Base-by-base conservation (phyloP, 805 yeast genomes). In the Pichia paraexigua region DNA sequence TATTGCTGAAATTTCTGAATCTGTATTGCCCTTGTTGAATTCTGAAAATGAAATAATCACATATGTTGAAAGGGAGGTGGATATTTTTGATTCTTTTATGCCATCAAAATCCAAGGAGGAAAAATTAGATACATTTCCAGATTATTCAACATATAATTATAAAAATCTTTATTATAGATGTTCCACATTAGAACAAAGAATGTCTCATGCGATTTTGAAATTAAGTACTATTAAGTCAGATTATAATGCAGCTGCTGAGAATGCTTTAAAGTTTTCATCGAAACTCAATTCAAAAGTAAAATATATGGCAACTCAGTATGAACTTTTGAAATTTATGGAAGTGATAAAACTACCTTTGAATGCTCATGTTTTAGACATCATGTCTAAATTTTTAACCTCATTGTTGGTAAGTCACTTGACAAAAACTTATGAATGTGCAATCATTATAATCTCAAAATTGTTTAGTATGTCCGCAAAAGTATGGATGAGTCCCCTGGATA, bases 361-460 rank as follows among this genome's bases (percentile, higher is more conserved):
- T 11, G 46, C 21, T 4, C 40, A 42, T 1, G 22, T 43, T 10
- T 18, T 60, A 11, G 60, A 57, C 13, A 13, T 22, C 2, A 25
- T 63, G 6, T 56, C 56, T 24, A 44, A 35, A 18, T 18, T 42
- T 10, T 47, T 56, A 18, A 60, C 60, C 1, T 45, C 24, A 2
- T 43, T 63, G 9, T 28, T 65, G 20, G 56, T 56, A 32, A 27
- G 49, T 5, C 63, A 59, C 42, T 32, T 45, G n/a, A 61, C 66
- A 1, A 63, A 76, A 54, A 66, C 76, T 45, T 63, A 61, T 12
- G 82, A 78, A 48, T 50, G 66, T 12, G 65, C 77, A 0, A 48
- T 74, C 1, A 46, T 60, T n/a, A 50, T 68, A 0, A 61, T 71
- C 0, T 69, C 75, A 35, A 60, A 59, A 35, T 46, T 76, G 1